Evolutionary conservation across 2,329 filamentous ascomycete genomes (phyloP), one percentile per base, ranked within the genome.

Genomic region (Talaromyces verruculosus): DNA sequence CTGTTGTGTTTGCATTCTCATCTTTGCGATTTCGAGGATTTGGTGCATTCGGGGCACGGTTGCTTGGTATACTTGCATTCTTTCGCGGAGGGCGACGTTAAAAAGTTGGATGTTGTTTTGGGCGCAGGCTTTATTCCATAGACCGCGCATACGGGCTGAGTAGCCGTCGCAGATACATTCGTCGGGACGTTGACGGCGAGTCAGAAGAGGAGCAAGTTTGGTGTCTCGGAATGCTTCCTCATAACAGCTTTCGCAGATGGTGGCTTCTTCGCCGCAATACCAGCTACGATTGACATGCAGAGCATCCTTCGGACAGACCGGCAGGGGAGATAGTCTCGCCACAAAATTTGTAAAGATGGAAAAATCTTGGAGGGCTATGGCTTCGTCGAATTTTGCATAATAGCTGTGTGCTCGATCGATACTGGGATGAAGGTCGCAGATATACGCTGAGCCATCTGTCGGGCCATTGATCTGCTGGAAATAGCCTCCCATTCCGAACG

Each of bases 231-330:
- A 57, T 2, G 64, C 64, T 58, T 65, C 58, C 39, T 65, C 64
- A n/a, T 57, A 65, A 22, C 64, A 65, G 49, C 58, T 65, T 15
- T 58, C 64, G 37, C 64, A 65, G 28, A 65, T 65, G 5, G 64
- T 65, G 37, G 64, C 59, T 28, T 65, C 64, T 19, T 39, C 59
- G 10, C 64, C 59, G n/a, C 49, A 49, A 15, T 62, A 65, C 64
- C 64, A 65, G 19, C n/a, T 17, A 15, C 64, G 64, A 37, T 62
- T 62, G 19, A 17, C 25, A n/a, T 43, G n/a, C 4, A 49, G 58
- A 15, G 1, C 58, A 39, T 65, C 64, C 2, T 45, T 65, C 6
- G 64, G 64, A 62, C 64, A 65, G 3, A 19, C 15, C 11, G 59
- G 49, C 1, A 55, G 28, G 3, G 58, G 35, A 8, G 64, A 53